These are phyloP conservation scores for Nicotiana tomentosiformis DNA, from an alignment of 257 asterid species.

Conservation along the genomic window DNA sequence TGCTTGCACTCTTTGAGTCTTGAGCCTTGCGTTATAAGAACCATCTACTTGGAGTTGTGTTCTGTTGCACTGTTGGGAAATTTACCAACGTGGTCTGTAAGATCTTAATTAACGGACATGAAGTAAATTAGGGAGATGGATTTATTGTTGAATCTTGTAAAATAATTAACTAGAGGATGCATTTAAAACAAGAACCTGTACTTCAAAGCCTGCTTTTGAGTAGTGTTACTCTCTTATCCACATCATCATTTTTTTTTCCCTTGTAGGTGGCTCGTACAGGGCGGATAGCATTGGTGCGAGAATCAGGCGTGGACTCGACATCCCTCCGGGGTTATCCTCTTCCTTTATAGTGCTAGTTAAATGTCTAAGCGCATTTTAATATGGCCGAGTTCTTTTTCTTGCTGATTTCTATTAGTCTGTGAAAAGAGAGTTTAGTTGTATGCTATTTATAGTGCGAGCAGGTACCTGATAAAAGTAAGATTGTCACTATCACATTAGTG, in stretches of 20 bases:
- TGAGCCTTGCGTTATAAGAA: not conserved
- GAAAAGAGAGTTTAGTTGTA: not conserved
- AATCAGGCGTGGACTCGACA: conserved; percentile 81
- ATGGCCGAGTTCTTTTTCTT: not conserved
- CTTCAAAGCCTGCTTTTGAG: not conserved
- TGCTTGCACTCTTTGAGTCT: not conserved
- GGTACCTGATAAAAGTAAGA: not conserved
- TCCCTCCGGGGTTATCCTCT: conserved; percentile 66
- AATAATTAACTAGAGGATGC: too few relatives aligned
- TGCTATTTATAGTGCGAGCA: not conserved
- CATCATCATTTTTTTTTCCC: not conserved
- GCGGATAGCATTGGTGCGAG: conserved; percentile 70
- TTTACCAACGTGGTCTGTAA: not conserved
- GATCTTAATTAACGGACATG: not conserved
- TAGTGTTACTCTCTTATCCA: not conserved
- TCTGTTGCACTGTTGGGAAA: not conserved
- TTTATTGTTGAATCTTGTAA: not conserved
- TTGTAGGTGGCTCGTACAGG: conserved; percentile 85
- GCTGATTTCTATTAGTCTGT: not conserved
- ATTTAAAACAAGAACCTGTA: not conserved
- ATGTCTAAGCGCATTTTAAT: not conserved
- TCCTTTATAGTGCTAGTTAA: conserved; percentile 23
- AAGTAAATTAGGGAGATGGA: not conserved
- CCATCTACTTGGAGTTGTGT: not conserved
- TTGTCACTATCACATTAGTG: not conserved